phyloP scores from a whole-genome alignment of 805 yeast species.

The Candida sithepensis region DNA sequence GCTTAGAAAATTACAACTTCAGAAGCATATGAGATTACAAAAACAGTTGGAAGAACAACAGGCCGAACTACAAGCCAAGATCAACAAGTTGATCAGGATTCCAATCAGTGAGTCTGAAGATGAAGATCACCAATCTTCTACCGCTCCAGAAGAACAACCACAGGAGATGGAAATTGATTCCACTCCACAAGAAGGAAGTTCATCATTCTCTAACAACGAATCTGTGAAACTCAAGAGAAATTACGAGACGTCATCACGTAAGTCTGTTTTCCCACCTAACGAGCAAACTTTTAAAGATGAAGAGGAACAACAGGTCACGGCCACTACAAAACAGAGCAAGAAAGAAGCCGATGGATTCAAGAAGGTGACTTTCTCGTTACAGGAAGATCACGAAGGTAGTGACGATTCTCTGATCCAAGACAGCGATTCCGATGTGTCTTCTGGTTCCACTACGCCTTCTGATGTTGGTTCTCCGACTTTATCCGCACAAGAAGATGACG shows the following conservation, averaged over 20 bases:
- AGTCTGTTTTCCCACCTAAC: slow-evolving; percentile 21
- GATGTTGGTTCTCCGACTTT: neutral
- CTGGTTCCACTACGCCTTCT: neutral
- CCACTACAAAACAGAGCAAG: too few species aligned
- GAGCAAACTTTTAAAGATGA: slow-evolving; percentile 1
- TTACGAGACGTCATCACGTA: slow-evolving; percentile 25
- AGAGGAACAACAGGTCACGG: slow-evolving; percentile 1
- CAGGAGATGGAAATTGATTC: neutral
- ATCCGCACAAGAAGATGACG: neutral
- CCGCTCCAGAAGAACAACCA: too few species aligned
- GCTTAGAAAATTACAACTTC: slow-evolving; percentile 3
- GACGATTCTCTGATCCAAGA: neutral
- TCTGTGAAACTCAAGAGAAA: slow-evolving; percentile 17
- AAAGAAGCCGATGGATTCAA: slow-evolving; percentile 1
- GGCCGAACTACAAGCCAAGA: neutral
- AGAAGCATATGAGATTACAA: neutral
- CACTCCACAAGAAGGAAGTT: too few species aligned
- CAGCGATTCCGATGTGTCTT: neutral
- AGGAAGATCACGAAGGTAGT: neutral
- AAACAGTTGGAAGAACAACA: slow-evolving; percentile 2
- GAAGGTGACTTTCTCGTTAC: neutral
- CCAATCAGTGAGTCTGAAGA: slow-evolving; percentile 3
- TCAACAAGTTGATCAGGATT: slow-evolving; percentile 7
- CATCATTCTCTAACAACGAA: neutral
- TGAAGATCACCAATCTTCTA: neutral